phyloP scores from a whole-genome alignment of 73 alveolate species.

The Chromera velia region DNA sequence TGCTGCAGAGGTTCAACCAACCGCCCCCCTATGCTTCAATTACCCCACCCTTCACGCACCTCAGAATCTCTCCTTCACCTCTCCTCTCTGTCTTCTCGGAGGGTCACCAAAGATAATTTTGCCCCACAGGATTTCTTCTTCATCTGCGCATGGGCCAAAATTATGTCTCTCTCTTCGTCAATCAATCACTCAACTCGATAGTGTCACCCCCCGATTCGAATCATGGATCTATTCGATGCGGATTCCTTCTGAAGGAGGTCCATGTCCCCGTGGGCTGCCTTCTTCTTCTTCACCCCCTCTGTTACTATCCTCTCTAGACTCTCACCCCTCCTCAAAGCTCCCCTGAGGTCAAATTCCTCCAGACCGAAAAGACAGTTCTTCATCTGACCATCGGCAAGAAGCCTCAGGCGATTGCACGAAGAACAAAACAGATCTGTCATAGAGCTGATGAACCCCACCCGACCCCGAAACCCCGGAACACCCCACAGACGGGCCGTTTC shows the following conservation, averaged over 20 bases:
- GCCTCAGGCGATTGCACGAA: conserved; percentile 49
- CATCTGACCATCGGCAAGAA: conserved; percentile 53
- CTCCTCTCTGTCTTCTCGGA: no score
- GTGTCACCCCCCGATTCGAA: conserved; percentile 57
- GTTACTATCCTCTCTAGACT: neutral
- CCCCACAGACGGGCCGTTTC: neutral
- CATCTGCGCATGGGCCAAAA: no score
- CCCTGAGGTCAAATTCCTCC: neutral
- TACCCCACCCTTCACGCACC: no score
- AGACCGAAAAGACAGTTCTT: conserved; percentile 29
- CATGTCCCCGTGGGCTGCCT: conserved; percentile 47
- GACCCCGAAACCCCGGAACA: neutral
- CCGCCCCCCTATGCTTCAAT: no score
- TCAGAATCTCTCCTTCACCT: no score
- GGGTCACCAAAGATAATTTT: no score
- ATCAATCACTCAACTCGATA: no score
- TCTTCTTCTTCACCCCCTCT: conserved; percentile 18
- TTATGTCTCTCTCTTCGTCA: no score
- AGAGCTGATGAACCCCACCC: conserved; percentile 45
- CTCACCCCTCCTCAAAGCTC: neutral
- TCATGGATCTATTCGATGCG: conserved; percentile 45
- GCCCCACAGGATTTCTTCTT: no score
- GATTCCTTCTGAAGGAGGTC: conserved; percentile 12
- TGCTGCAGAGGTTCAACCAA: no score
- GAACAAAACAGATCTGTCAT: conserved; percentile 51